Evolutionary conservation across 768 basidiomycete genomes (phyloP), one percentile per base, ranked within the genome.

Genomic region (Boletales sp.): DNA sequence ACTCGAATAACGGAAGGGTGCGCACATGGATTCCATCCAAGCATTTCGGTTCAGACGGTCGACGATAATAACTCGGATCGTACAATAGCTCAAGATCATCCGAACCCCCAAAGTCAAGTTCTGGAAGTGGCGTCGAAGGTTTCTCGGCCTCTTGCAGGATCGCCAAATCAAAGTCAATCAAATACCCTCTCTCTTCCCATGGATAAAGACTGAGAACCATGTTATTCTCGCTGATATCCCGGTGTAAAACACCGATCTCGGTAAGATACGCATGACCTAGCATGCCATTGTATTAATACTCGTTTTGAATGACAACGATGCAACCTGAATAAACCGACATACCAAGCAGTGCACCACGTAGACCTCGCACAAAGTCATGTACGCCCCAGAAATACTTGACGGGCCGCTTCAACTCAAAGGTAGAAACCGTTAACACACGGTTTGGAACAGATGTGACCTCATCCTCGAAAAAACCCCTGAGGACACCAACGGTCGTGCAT

Each of bases 121-220:
- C 15, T 34, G 34, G 11, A 12, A 34, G 34, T 8, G 13, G 12
- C 34, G 15, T 34, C 34, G 18, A 14, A 13, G 19, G 19, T 10
- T 44, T 31, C 35, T 35, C 43, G 5, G 43, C 32, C 2, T 33
- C 37, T 31, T 51, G 51, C 7, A 41, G 15, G 1, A 51, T 49
- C 5, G 51, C 53, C 53, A 53, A 50, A 21, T 72, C 67, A 3
- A 70, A 47, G 46, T 70, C 70, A 12, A 58, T 68, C 45, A 70
- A 28, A 39, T 67, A 70, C 0, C 67, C 69, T 41, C 55, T 28
- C 33, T 51, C 54, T 10, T 39, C 54, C 37, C 46, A 49, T 13
- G 48, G 50, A 13, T 25, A 41, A 15, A 30, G 48, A 1, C 56
- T 53, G 3, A 71, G 64, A 21, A 73, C 60, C 3, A 73, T 57